Evolutionary conservation across 2,329 filamentous ascomycete genomes (phyloP).

Genomic region (Xylaria sp.): DNA sequence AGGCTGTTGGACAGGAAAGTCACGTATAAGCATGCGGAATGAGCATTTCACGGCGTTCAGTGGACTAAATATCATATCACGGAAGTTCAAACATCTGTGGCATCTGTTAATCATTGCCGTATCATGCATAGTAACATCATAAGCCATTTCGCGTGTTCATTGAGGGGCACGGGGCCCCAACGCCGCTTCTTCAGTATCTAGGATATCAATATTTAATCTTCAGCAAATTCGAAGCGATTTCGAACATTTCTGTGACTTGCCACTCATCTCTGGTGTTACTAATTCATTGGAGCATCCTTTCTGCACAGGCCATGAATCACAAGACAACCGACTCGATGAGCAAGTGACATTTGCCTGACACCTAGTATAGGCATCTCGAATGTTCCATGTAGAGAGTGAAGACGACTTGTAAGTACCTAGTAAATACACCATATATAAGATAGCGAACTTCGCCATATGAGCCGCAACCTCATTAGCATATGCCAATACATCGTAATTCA

Average conservation of each 20-base stretch:
- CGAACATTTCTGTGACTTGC: background rate
- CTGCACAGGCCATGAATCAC: too few relatives aligned
- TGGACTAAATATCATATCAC: conserved; percentile 2
- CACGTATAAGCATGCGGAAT: conserved; percentile 11
- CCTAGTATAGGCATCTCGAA: too few relatives aligned
- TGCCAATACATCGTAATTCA: too few relatives aligned
- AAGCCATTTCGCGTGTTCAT: background rate
- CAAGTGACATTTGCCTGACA: background rate
- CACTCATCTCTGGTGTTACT: background rate
- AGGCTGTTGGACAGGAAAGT: conserved; percentile 32
- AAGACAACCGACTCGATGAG: background rate
- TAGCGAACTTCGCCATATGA: too few relatives aligned
- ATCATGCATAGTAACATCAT: background rate
- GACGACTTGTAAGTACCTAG: too few relatives aligned
- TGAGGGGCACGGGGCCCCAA: background rate
- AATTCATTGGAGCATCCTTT: background rate
- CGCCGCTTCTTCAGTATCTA: background rate
- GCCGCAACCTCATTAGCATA: too few relatives aligned
- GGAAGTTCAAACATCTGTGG: background rate
- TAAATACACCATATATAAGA: too few relatives aligned
- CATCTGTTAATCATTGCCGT: background rate
- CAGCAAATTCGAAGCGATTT: background rate
- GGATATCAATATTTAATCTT: background rate
- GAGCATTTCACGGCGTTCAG: conserved; percentile 22
- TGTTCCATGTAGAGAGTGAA: too few relatives aligned